Percentiles rank a stretch among this genome's conserved stretches.
Conservation (phyloP, 1,139 yeast species). For the Suhomyces kunorum region DNA sequence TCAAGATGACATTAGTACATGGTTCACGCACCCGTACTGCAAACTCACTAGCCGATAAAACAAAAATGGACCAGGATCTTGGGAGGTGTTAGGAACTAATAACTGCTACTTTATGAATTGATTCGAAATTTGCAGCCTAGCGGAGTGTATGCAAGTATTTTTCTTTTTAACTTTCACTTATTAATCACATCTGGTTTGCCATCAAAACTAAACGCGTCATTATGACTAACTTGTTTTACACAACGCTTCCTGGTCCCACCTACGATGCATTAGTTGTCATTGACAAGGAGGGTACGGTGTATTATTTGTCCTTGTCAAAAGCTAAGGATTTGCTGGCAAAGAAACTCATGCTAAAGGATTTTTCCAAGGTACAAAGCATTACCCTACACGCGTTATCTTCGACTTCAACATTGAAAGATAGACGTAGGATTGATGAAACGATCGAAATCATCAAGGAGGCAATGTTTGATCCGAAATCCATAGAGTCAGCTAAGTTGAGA, state of each 20-base stretch:
- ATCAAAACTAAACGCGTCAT: too few species aligned
- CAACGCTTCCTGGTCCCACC: conserved; percentile 6
- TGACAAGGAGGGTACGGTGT: conserved; percentile 21
- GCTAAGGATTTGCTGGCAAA: conserved; percentile 7
- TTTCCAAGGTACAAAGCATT: conserved; percentile 8
- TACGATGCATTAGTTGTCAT: conserved; percentile 21
- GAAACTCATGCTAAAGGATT: conserved; percentile 20
- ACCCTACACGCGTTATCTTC: conserved; percentile 9
- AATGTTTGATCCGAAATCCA: conserved; percentile 17
- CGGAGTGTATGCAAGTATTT: too few species aligned
- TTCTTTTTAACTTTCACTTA: too few species aligned
- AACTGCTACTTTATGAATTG: too few species aligned
- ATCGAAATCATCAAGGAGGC: conserved; percentile 15
- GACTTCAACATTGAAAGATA: conserved; percentile 1
- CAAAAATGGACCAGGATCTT: too few species aligned
- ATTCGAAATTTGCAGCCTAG: neutral
- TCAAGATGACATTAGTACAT: too few species aligned
- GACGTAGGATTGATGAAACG: conserved; percentile 14
- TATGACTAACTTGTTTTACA: conserved; percentile 13
- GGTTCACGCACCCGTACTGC: too few species aligned
- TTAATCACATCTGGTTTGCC: neutral
- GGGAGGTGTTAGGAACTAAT: too few species aligned
- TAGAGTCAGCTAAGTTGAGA: conserved; percentile 7
- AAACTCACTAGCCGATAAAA: too few species aligned
- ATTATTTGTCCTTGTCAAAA: conserved; percentile 27